These are phyloP conservation scores for Brettanomyces sp. DNA, from an alignment of 805 yeast species.

Conservation along the genomic window DNA sequence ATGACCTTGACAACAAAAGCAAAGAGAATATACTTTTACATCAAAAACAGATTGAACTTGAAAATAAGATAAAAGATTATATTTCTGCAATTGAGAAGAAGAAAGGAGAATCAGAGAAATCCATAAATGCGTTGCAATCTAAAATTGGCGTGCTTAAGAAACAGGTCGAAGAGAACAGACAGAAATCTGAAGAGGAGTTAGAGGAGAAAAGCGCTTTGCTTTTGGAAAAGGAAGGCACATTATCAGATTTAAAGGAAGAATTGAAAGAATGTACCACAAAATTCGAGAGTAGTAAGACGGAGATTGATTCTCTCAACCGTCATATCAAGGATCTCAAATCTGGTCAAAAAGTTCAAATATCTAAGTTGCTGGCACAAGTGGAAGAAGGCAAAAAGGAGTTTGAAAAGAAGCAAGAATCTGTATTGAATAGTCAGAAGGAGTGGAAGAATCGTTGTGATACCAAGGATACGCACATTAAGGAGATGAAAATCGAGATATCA, in stretches of 20 bases:
- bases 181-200: not conserved
- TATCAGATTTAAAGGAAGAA: not conserved
- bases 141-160: not conserved
- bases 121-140: not conserved
- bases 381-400: not conserved
- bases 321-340: not conserved
- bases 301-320: not conserved
- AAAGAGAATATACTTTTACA: too few species aligned
- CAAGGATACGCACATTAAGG: not conserved
- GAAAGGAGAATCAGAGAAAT: too few species aligned
- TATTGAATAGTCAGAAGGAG: not conserved
- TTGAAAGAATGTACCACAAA: not conserved
- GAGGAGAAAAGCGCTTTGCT: not conserved
- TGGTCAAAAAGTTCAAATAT: not conserved
- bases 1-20: too few species aligned
- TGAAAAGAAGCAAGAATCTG: not conserved
- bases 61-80: too few species aligned
- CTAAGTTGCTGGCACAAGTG: not conserved
- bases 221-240: not conserved
- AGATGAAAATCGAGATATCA: not conserved
- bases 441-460: not conserved
- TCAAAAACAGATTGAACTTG: too few species aligned
- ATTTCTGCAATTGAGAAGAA: too few species aligned
- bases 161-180: not conserved
- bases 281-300: not conserved